phyloP scores from a whole-genome alignment of 306 rosid species.

The Mimosa pudica region DNA sequence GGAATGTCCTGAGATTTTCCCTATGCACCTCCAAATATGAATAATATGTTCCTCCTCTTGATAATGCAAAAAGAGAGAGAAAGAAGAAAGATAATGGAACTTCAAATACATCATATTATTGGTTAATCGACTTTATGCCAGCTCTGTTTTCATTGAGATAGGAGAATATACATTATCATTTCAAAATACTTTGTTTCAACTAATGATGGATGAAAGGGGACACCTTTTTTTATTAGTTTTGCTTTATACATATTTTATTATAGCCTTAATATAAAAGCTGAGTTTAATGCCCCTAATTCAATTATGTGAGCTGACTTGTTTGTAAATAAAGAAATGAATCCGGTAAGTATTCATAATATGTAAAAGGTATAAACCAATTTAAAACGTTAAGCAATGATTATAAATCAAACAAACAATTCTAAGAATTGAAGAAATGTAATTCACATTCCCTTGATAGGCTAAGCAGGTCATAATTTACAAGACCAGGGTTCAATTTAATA shows the following conservation, averaged over 20 bases:
- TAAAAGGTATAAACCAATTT: not conserved
- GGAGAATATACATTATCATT: not conserved
- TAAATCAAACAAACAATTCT: not conserved
- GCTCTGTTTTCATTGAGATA: not conserved
- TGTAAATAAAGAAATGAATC: not conserved
- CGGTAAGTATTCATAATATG: not conserved
- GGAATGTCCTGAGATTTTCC: conserved; percentile 5
- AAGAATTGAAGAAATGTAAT: not conserved
- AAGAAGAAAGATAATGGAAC: not conserved
- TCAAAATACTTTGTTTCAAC: not conserved
- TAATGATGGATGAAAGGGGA: not conserved
- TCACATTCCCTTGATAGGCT: not conserved
- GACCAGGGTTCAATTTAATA: not conserved
- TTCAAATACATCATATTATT: conserved; percentile 16
- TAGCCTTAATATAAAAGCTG: not conserved
- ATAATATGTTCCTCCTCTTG: not conserved
- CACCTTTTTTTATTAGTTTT: not conserved
- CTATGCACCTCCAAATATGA: not conserved
- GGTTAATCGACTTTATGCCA: not conserved
- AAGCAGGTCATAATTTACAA: not conserved
- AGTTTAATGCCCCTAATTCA: not conserved
- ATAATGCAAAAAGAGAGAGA: not conserved
- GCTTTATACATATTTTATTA: not conserved
- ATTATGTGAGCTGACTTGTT: not conserved
- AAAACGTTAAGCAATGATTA: not conserved